Conservation (phyloP, 345 rosid species). For the Erysimum cheiranthoides region DNA sequence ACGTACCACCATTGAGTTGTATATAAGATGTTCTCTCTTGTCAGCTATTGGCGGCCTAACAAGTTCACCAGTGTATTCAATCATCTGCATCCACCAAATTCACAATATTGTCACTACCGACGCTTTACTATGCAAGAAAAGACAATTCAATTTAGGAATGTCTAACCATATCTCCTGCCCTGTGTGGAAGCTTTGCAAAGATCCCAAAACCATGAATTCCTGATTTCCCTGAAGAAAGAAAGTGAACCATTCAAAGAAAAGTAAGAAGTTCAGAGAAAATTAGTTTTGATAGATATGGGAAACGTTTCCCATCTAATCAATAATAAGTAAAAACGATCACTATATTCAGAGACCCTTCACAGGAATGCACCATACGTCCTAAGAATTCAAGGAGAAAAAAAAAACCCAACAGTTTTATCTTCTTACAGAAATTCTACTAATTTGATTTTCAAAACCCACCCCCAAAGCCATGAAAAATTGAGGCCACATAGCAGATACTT, state of each 20-base stretch:
- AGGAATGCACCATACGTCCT: conserved; percentile 1
- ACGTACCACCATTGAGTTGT: conserved; percentile 97
- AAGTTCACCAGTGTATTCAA: conserved; percentile 96
- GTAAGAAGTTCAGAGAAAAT: conserved; percentile 3
- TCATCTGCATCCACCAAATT: conserved; percentile 59
- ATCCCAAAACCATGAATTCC: conserved; percentile 99
- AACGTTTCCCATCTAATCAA: not conserved
- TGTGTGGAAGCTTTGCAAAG: conserved; percentile 92
- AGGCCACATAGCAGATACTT: conserved; percentile 22
- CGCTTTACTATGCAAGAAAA: conserved; percentile 3
- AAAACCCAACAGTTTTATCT: not conserved
- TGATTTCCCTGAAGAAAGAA: conserved; percentile 74
- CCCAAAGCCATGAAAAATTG: conserved; percentile 2
- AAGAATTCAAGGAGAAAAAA: conserved; percentile 2
- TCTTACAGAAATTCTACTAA: conserved; percentile 7
- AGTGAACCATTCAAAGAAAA: not conserved
- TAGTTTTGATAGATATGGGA: conserved; percentile 10
- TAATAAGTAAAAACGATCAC: conserved; percentile 5
- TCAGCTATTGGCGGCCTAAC: conserved; percentile 97
- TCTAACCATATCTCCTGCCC: conserved; percentile 97
- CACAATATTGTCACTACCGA: conserved; percentile 22
- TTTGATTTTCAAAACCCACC: conserved; percentile 1
- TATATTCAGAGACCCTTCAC: conserved; percentile 6
- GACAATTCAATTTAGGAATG: conserved; percentile 22
- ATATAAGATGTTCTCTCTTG: conserved; percentile 91